A percentile compares a stretch with the other conserved stretches of the same genome.
phyloP scores from a whole-genome alignment of 108 stramenopile genomes.

The Mayamaea pseudoterrestris region DNA sequence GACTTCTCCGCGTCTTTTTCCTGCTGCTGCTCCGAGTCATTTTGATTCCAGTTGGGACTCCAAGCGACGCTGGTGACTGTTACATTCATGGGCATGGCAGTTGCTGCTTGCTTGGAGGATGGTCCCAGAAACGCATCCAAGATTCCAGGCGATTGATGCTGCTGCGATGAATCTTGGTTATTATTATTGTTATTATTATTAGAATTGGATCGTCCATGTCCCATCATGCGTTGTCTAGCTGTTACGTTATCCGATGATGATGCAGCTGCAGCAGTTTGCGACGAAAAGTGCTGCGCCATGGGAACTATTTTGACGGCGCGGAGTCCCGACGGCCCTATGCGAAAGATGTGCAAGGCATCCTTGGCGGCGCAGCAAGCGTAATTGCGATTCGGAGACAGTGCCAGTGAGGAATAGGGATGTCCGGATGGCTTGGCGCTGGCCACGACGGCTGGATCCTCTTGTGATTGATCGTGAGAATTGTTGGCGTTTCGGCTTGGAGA shows the following conservation, averaged over 20 bases:
- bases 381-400: conserved; percentile 46
- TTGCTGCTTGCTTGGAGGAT: background rate
- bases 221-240: too few species aligned
- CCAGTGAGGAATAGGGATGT: conserved; percentile 41
- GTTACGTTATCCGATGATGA: too few species aligned
- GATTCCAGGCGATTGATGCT: background rate
- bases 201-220: conserved; percentile 1
- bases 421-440: conserved; percentile 22
- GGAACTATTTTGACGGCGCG: conserved; percentile 33
- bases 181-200: background rate
- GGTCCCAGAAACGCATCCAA: background rate
- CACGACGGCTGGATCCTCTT: conserved; percentile 20
- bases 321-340: conserved; percentile 28
- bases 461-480: background rate
- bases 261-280: background rate
- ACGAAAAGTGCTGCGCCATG: conserved; percentile 32
- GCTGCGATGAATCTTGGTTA: background rate
- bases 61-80: conserved; percentile 68
- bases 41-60: conserved; percentile 33
- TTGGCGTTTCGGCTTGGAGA: background rate
- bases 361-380: conserved; percentile 56
- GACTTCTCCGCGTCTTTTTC: background rate
- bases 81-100: conserved; percentile 29
- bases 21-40: conserved; percentile 3
- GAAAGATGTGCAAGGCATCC: conserved; percentile 48